Evolutionary conservation across 441 rosid species (phyloP), one percentile per base, ranked within the genome.

Genomic region (Populus tomentosa): DNA sequence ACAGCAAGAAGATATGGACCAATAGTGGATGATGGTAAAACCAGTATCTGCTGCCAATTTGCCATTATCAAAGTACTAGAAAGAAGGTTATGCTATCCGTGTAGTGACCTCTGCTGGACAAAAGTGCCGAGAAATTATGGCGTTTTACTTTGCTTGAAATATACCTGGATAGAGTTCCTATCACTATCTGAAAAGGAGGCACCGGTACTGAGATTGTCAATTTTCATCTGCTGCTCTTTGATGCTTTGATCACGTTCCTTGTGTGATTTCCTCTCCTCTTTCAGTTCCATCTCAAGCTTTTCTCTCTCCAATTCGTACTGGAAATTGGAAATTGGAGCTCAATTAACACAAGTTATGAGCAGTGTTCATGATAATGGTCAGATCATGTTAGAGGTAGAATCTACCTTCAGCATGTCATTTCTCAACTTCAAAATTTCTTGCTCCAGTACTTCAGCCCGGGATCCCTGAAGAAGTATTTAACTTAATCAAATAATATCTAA

Each of bases 261-360:
- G 35, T 88, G 97, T 30, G 90, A 90, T 84, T 86, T 88, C 83
- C 94, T 91, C 89, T 92, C 95, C 83, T 92, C 95, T 85, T 95
- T 91, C 67, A 95, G 87, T 80, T 93, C 92, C 84, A 79, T 85
- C 87, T 88, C 95, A 56, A 95, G 97, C 81, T 91, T 93, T 80
- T 93, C 99, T 67, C 88, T 88, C 77, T 92, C 98, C 73, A 90
- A 82, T 83, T 95, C 99, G 81, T 92, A 93, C 98, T 95, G 89
- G 74, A 86, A 79, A 77, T 65, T 50, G 70, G 70, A 28, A 36
- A 61, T 73, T 13, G 10, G 10, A 67, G 33, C 30, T 70, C 50
- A 28, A 71, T 13, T 69, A 16, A 64, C 71, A 28, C 13, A 21
- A 36, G 21, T 24, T 8, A n/a, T 62, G 20, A 6, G 5, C 6